Base-by-base conservation (phyloP, 208 protist genomes). In the Leishmania tarentolae region DNA sequence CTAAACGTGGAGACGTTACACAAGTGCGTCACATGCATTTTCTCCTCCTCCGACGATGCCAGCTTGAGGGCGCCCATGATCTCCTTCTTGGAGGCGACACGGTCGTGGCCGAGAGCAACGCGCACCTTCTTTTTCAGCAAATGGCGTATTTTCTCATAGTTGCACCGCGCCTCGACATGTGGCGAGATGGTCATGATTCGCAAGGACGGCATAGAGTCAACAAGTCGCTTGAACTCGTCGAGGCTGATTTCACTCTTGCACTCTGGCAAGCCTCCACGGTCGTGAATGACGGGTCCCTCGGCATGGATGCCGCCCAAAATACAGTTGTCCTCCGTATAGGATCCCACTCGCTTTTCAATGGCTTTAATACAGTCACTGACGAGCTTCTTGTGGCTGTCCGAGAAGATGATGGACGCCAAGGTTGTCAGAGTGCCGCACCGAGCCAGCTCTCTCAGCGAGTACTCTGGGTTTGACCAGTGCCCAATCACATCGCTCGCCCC, bases 1-100 rank as follows among this genome's bases (percentile, higher is more conserved):
- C 92, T 84, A 74, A 94, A 94, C 1, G 81, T 87, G 89, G 89
- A 93, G 21, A 94, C 91, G 83, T 94, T 94, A 76, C 87, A 90
- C 81, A 92, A 74, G 75, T 95, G 89, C 17, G 89, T 95, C 2
- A 89, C 80, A 76, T 93, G 89, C 76, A 95, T 76, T 72, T 83
- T 87, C 28, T 91, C 87, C 75, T 87, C 84, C 81, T 87, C 85
- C 24, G 74, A 78, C 17, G 59, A 6, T 0, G 83, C 86, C 69
- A 92, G 74, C 56, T 81, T 86, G 46, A 95, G 79, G 17, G 91
- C 91, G 35, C 79, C 84, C 79, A 94, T 80, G 56, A 94, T 92
- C 37, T 93, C 87, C 42, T 74, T 59, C 75, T 95, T 91, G 28
- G 86, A 86, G 17, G 86, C 87, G 15, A 89, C 85, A 31, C 88